Evolutionary conservation across 2,329 filamentous ascomycete genomes (phyloP).

Genomic region (Neocatenulostroma microsporum): DNA sequence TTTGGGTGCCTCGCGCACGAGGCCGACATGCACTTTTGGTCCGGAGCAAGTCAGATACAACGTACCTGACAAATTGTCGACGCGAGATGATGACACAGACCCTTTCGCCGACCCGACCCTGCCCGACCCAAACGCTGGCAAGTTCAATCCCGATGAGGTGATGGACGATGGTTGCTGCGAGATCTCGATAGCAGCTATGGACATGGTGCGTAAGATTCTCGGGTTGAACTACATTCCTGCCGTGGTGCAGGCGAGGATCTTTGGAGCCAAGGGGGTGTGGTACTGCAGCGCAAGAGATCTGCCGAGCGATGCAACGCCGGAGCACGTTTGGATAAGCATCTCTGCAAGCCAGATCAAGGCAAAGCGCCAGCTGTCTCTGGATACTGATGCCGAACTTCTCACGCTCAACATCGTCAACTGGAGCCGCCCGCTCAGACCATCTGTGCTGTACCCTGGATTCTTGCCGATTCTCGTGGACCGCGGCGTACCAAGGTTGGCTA

Average conservation of each 20-base stretch:
- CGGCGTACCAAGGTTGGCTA: conserved; percentile 38
- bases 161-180: conserved; percentile 53
- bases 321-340: conserved; percentile 55
- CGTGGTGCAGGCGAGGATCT: conserved; percentile 62
- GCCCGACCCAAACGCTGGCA: conserved; percentile 6
- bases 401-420: conserved; percentile 54
- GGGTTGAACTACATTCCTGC: conserved; percentile 51
- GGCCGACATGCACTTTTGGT: conserved; percentile 30
- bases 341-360: conserved; percentile 60
- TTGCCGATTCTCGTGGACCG: conserved; percentile 60
- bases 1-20: conserved; percentile 36
- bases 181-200: conserved; percentile 56
- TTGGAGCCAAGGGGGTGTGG: conserved; percentile 70
- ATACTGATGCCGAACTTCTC: conserved; percentile 33
- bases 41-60: conserved; percentile 28
- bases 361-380: conserved; percentile 5
- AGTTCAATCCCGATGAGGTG: conserved; percentile 15
- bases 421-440: conserved; percentile 43
- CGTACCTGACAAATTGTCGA: conserved; percentile 13
- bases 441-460: conserved; percentile 59
- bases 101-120: conserved; percentile 30
- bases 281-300: conserved; percentile 34
- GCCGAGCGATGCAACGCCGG: not conserved
- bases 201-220: conserved; percentile 44
- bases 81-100: conserved; percentile 28